Conservation (phyloP, 2,329 filamentous ascomycete species). For the Gaeumannomyces sp. region DNA sequence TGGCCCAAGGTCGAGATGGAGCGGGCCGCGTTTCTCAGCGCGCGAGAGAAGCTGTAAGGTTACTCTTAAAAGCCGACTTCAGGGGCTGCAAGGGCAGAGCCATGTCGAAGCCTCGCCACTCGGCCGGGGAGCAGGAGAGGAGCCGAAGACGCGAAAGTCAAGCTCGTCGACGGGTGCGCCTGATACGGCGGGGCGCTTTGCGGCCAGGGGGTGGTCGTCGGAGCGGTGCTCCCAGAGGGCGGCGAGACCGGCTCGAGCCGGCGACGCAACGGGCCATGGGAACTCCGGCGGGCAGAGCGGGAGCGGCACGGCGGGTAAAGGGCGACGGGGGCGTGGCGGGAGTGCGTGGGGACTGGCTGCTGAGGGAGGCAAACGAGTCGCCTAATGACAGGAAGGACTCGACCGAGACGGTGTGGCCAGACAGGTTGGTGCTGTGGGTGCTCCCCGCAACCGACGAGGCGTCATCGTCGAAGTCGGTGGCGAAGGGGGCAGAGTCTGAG, state of each 20-base stretch:
- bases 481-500: conserved; percentile 46
- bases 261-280: conserved; percentile 35
- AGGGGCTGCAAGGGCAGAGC: conserved; percentile 29
- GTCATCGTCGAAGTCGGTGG: conserved; percentile 28
- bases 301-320: conserved; percentile 42
- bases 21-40: conserved; percentile 56
- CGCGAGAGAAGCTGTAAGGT: conserved; percentile 62
- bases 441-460: conserved; percentile 22
- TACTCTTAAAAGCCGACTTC: conserved; percentile 59
- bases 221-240: conserved; percentile 38
- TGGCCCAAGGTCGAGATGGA: conserved; percentile 58
- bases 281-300: conserved; percentile 19
- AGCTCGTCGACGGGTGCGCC: conserved; percentile 36
- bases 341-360: conserved; percentile 18
- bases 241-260: conserved; percentile 50
- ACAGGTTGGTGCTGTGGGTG: conserved; percentile 25
- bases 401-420: conserved; percentile 43
- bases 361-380: conserved; percentile 46
- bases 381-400: conserved; percentile 57
- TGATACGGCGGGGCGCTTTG: conserved; percentile 13
- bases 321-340: conserved; percentile 28
- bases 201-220: conserved; percentile 46
- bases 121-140: conserved; percentile 17
- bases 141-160: conserved; percentile 42
- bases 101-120: neutral